phyloP scores from a whole-genome alignment of 2,329 filamentous ascomycete species.

The Aspergillus sp. region DNA sequence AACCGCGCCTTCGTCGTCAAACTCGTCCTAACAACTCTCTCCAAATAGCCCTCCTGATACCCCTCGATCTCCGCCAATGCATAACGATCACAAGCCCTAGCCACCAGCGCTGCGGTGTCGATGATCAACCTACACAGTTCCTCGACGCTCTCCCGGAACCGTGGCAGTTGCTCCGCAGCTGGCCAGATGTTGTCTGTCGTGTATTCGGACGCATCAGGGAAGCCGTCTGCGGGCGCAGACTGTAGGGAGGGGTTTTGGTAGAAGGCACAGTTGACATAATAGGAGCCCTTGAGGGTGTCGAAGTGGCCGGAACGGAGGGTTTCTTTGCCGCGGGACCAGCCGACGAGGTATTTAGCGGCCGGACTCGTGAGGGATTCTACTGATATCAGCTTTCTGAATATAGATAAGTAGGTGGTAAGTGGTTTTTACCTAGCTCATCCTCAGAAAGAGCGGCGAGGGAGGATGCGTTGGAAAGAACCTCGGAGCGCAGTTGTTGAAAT shows the following conservation, averaged over 20 bases:
- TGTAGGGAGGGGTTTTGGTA: slow-evolving; percentile 36
- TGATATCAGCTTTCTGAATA: slow-evolving; percentile 16
- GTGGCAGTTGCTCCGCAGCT: slow-evolving; percentile 57
- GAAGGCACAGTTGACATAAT: slow-evolving; percentile 58
- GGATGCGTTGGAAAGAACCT: slow-evolving; percentile 76
- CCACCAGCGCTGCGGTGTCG: slow-evolving; percentile 80
- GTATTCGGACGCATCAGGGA: slow-evolving; percentile 70
- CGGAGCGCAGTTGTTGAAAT: slow-evolving; percentile 65
- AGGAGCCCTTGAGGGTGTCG: slow-evolving; percentile 58
- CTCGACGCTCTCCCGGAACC: slow-evolving; percentile 67
- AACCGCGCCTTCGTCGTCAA: slow-evolving; percentile 85
- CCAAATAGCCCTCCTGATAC: slow-evolving; percentile 73
- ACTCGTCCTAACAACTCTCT: slow-evolving; percentile 77
- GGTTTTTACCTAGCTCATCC: slow-evolving; percentile 57
- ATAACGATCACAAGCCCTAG: slow-evolving; percentile 81
- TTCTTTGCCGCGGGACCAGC: slow-evolving; percentile 60
- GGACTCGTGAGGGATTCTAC: slow-evolving; percentile 38
- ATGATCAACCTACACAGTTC: slow-evolving; percentile 77
- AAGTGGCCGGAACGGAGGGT: slow-evolving; percentile 55
- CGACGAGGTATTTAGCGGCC: slow-evolving; percentile 53
- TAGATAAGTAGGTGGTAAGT: slow-evolving; percentile 28
- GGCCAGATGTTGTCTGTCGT: slow-evolving; percentile 90
- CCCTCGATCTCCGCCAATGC: slow-evolving; percentile 69
- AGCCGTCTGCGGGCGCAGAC: slow-evolving; percentile 29
- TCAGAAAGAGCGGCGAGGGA: slow-evolving; percentile 76